These are phyloP conservation scores for Aspergillus funiculosus DNA, from an alignment of 495 filamentous ascomycete genomes.

Conservation along the genomic window DNA sequence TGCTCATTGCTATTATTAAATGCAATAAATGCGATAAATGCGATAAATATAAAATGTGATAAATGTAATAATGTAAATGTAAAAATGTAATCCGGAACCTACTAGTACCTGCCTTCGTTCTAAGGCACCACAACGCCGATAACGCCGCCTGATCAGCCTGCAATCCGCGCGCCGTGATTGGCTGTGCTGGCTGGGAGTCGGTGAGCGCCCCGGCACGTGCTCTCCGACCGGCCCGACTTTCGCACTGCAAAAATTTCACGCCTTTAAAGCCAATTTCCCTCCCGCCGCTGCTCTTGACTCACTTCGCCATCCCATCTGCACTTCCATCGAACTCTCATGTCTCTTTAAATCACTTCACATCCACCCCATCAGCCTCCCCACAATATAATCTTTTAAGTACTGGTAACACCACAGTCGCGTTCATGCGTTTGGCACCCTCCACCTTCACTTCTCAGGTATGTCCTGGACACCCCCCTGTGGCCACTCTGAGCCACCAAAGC, in stretches of 20 bases:
- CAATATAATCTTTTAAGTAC: conserved; percentile 28
- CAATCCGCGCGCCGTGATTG: conserved; percentile 29
- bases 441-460: conserved; percentile 96
- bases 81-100: no score
- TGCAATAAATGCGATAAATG: no score
- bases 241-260: conserved; percentile 18
- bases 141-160: conserved; percentile 18
- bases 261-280: conserved; percentile 20
- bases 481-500: neutral
- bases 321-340: conserved; percentile 19
- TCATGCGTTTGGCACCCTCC: conserved; percentile 92
- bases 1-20: no score
- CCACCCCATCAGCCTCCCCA: neutral
- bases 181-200: conserved; percentile 21
- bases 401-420: conserved; percentile 52
- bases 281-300: conserved; percentile 21
- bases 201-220: conserved; percentile 31
- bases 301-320: conserved; percentile 11
- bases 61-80: no score
- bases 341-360: conserved; percentile 21
- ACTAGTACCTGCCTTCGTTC: no score
- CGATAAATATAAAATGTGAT: no score
- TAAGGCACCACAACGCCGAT: conserved; percentile 5
- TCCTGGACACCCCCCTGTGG: conserved; percentile 7
- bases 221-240: conserved; percentile 27